These are phyloP conservation scores for Caryopteris hybrid DNA, from an alignment of 305 asterid genomes.

Conservation along the genomic window DNA sequence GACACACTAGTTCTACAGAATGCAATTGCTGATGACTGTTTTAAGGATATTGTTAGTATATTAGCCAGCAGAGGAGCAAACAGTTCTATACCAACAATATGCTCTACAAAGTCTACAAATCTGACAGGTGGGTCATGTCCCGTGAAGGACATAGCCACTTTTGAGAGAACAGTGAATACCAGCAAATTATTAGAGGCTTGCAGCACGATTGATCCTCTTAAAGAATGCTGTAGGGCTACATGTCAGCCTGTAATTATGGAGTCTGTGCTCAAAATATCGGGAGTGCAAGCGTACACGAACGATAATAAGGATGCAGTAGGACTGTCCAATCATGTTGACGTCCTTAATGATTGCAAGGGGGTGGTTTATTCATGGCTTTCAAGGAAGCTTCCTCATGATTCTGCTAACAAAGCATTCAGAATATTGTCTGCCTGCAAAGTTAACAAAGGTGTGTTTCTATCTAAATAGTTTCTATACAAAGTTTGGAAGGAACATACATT, in stretches of 20 bases:
- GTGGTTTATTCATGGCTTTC: conserved; percentile 88
- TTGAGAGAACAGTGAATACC: conserved; percentile 80
- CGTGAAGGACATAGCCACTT: conserved; percentile 67
- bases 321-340: conserved; percentile 43
- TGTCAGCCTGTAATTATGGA: conserved; percentile 91
- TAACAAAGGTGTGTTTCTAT: conserved; percentile 63
- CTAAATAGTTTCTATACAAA: not conserved
- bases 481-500: not conserved
- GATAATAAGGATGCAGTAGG: conserved; percentile 56
- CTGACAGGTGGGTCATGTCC: conserved; percentile 98
- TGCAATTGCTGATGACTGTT: conserved; percentile 92
- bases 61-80: conserved; percentile 95
- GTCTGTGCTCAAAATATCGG: conserved; percentile 77
- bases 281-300: conserved; percentile 41
- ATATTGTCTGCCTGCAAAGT: conserved; percentile 91
- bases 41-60: conserved; percentile 86
- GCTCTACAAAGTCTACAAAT: conserved; percentile 67
- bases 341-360: conserved; percentile 85
- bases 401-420: conserved; percentile 76
- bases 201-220: conserved; percentile 75
- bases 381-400: conserved; percentile 67
- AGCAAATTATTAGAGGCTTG: conserved; percentile 88
- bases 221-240: conserved; percentile 89
- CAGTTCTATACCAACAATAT: conserved; percentile 63
- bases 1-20: conserved; percentile 65